phyloP scores from a whole-genome alignment of 805 yeast species.

The Candida dajiaensis region DNA sequence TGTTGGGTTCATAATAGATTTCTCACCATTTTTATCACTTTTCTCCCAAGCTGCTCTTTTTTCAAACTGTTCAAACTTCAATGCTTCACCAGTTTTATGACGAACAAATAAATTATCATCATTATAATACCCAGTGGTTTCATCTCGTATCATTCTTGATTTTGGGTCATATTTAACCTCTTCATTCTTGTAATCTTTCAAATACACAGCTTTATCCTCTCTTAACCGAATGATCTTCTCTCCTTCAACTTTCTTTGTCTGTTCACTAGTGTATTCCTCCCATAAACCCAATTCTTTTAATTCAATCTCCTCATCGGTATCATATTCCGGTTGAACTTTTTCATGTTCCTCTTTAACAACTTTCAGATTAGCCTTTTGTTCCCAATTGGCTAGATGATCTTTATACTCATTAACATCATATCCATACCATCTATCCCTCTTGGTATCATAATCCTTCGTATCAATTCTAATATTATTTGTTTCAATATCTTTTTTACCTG shows the following conservation, averaged over 20 bases:
- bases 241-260: slow-evolving; percentile 29
- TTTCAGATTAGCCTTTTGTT: slow-evolving; percentile 24
- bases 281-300: slow-evolving; percentile 33
- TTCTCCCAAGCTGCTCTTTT: slow-evolving; percentile 47
- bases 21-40: slow-evolving; percentile 23
- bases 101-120: slow-evolving; percentile 45
- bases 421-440: slow-evolving; percentile 49
- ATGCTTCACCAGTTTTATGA: slow-evolving; percentile 51
- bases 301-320: slow-evolving; percentile 40
- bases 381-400: slow-evolving; percentile 42
- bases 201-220: slow-evolving; percentile 72
- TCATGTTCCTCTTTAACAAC: slow-evolving; percentile 7
- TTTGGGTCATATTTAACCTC: slow-evolving; percentile 49
- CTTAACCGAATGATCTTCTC: slow-evolving; percentile 52
- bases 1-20: slow-evolving; percentile 41
- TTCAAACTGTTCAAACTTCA: slow-evolving; percentile 38
- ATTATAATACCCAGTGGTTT: slow-evolving; percentile 27
- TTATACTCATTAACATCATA: slow-evolving; percentile 61
- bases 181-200: slow-evolving; percentile 40
- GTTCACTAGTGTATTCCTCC: slow-evolving; percentile 10
- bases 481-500: slow-evolving; percentile 23
- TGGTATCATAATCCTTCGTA: slow-evolving; percentile 24
- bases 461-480: slow-evolving; percentile 16
- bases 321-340: slow-evolving; percentile 22
- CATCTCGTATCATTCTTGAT: slow-evolving; percentile 35